phyloP scores from a whole-genome alignment of 2,329 filamentous ascomycete genomes.

The Penicillium sp. region DNA sequence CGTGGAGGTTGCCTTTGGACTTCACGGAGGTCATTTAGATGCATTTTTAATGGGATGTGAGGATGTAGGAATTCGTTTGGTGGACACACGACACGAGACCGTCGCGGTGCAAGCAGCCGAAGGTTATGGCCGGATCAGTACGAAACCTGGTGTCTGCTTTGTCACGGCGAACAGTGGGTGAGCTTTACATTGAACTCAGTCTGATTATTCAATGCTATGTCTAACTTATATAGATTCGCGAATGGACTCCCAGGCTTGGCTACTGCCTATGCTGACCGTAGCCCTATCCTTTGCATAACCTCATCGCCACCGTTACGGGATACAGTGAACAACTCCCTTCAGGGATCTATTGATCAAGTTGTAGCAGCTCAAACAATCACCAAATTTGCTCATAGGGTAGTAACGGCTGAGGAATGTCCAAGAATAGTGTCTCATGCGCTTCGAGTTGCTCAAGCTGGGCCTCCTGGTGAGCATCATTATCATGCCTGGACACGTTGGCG shows the following conservation, averaged over 20 bases:
- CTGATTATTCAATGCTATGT: not conserved
- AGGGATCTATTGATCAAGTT: slow-evolving; percentile 51
- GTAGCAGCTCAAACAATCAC: slow-evolving; percentile 47
- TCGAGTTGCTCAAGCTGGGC: slow-evolving; percentile 41
- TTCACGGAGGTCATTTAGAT: slow-evolving; percentile 53
- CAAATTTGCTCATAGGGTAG: slow-evolving; percentile 50
- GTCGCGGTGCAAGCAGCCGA: slow-evolving; percentile 52
- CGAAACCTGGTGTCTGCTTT: slow-evolving; percentile 49
- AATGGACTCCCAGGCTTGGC: slow-evolving; percentile 50
- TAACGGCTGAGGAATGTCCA: slow-evolving; percentile 48
- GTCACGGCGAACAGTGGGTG: slow-evolving; percentile 53
- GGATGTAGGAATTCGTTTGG: slow-evolving; percentile 43
- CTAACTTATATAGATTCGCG: slow-evolving; percentile 38
- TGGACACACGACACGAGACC: slow-evolving; percentile 52
- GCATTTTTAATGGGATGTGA: slow-evolving; percentile 50
- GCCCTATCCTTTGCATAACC: slow-evolving; percentile 49
- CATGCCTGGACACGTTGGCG: slow-evolving; percentile 12
- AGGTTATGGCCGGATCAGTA: slow-evolving; percentile 48
- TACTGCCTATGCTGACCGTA: slow-evolving; percentile 49
- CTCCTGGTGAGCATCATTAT: slow-evolving; percentile 37
- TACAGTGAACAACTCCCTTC: slow-evolving; percentile 49
- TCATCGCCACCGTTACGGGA: slow-evolving; percentile 48
- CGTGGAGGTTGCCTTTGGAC: slow-evolving; percentile 48
- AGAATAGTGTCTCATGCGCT: slow-evolving; percentile 48
- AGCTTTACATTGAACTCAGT: slow-evolving; percentile 9